Evolutionary conservation across 139 green algal genomes (phyloP), one percentile per base, ranked within the genome.

Genomic region (Klebsormidium nitens): DNA sequence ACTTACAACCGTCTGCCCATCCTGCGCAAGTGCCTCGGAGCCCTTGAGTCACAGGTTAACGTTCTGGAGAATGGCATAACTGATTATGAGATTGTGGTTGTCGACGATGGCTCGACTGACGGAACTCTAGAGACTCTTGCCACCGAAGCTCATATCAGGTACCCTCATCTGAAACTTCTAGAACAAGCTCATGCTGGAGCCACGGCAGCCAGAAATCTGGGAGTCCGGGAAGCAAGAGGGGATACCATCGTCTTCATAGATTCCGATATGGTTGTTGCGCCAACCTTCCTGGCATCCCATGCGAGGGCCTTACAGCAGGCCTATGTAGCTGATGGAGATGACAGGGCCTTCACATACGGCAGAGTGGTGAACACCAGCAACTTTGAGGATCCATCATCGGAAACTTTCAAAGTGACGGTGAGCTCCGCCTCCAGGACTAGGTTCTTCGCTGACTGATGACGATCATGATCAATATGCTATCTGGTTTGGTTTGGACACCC

Each of bases 1-100:
- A 82, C 75, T n/a, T 82, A 82, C 65, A 82, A 82, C 59, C 72
- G 75, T 19, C 74, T 82, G 31, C 75, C 75, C 60, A 82, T 82
- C 39, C 61, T 82, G n/a, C 44, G 2, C 2, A 81, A 82, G 63
- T 78, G 74, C 65, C 65, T 82, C 39, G 4, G 23, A n/a, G 75
- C 75, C 19, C 28, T 82, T 40, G 75, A 82, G 35, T 19, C 79
- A 23, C 75, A 82, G 52, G 42, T 17, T 2, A 29, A 37, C 1
- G 1, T 29, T 5, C 2, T 3, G 28, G 44, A 67, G 26, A 29
- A 23, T 5, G 36, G 50, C 26, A 50, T 76, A 23, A 17, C 28
- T 52, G 48, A 44, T 6, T 81, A 79, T 74, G 74, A 81, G 72
- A 46, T 82, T 28, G 74, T 82, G 17, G 74, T 82, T 14, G 75